A percentile compares a stretch with the other conserved stretches of the same genome.
phyloP scores from a whole-genome alignment of 345 rosid genomes.

The Anastatica hierochuntica region DNA sequence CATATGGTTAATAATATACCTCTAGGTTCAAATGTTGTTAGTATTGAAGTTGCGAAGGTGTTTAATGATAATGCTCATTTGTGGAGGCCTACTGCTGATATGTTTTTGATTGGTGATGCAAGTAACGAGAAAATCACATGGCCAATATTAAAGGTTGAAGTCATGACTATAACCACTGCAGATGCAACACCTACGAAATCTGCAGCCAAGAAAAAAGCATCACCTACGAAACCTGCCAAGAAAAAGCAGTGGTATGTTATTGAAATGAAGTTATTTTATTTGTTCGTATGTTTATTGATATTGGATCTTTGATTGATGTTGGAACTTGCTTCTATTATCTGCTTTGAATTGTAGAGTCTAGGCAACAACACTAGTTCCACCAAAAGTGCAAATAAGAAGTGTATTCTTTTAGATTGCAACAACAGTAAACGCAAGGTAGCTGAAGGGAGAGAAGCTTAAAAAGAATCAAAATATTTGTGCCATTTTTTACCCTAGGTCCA shows the following conservation, averaged over 20 bases:
- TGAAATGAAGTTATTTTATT: too few species aligned
- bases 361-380: neutral
- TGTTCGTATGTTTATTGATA: too few species aligned
- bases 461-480: neutral
- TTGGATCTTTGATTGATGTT: too few species aligned
- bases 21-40: neutral
- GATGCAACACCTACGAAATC: neutral
- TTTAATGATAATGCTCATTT: neutral
- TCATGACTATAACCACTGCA: neutral
- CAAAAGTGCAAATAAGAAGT: neutral
- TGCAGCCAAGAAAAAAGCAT: too few species aligned
- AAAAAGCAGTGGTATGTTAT: neutral
- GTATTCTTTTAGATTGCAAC: neutral
- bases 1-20: neutral
- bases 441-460: neutral
- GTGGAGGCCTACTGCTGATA: neutral
- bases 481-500: neutral
- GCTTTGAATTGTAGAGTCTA: too few species aligned
- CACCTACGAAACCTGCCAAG: neutral
- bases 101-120: neutral
- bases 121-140: neutral
- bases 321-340: too few species aligned
- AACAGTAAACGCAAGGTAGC: neutral
- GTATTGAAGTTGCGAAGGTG: too few species aligned
- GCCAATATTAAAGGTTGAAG: neutral